Conservation (phyloP, 2,329 filamentous ascomycete species). For the Thelonectria olida region DNA sequence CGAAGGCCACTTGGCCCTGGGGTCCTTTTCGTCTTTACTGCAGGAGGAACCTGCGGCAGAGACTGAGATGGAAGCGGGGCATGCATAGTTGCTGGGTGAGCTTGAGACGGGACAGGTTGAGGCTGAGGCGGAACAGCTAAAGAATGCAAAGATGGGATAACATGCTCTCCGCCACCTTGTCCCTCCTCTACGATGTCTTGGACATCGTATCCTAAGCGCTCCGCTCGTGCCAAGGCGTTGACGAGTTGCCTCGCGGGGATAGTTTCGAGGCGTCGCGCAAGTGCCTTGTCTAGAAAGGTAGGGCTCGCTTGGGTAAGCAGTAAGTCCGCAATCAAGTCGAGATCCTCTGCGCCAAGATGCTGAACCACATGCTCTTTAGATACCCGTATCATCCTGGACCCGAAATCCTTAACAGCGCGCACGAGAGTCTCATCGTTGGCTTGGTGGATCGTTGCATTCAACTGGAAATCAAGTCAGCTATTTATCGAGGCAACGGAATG, state of each 20-base stretch:
- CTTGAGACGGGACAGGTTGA: constrained; percentile 5
- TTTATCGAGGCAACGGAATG: background rate
- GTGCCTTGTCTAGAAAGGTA: constrained; percentile 60
- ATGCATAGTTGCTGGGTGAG: background rate
- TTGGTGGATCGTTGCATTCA: constrained; percentile 60
- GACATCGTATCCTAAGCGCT: constrained; percentile 65
- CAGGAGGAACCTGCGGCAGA: background rate
- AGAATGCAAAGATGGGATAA: constrained; percentile 46
- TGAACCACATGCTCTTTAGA: constrained; percentile 53
- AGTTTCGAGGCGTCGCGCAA: constrained; percentile 61
- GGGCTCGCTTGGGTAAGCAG: constrained; percentile 59
- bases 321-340: constrained; percentile 55
- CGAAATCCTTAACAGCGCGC: constrained; percentile 56
- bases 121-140: constrained; percentile 20
- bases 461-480: constrained; percentile 47
- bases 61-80: constrained; percentile 5
- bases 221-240: constrained; percentile 64
- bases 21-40: background rate
- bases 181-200: constrained; percentile 58
- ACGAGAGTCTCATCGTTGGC: constrained; percentile 49
- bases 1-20: background rate
- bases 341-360: constrained; percentile 50
- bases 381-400: constrained; percentile 51
- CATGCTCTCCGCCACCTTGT: constrained; percentile 43
- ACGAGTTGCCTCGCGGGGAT: constrained; percentile 64